Evolutionary conservation across 1,139 yeast genomes (phyloP).

Genomic region (Blastobotrys buckinghamii): DNA sequence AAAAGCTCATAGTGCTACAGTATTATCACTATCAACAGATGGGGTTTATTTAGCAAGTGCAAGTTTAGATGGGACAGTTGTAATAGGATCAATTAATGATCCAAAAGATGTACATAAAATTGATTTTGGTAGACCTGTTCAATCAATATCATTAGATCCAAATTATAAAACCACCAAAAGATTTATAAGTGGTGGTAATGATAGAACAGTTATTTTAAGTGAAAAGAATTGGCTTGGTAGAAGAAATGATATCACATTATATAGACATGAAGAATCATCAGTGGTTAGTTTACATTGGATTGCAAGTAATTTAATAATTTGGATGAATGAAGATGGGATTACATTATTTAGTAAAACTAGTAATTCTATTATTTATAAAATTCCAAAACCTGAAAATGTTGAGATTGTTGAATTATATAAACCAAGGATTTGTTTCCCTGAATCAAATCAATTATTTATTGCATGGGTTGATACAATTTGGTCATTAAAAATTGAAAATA

Average conservation of each 20-base stretch:
- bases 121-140: conserved; percentile 84
- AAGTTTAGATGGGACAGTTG: conserved; percentile 90
- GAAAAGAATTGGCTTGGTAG: conserved; percentile 84
- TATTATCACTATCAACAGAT: conserved; percentile 62
- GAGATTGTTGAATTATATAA: conserved; percentile 79
- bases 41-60: conserved; percentile 76
- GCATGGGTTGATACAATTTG: conserved; percentile 85
- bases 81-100: conserved; percentile 64
- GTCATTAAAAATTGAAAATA: conserved; percentile 48
- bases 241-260: conserved; percentile 59
- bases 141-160: conserved; percentile 75
- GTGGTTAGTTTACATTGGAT: conserved; percentile 56
- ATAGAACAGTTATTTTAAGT: conserved; percentile 73
- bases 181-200: conserved; percentile 85
- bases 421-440: conserved; percentile 71
- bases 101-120: conserved; percentile 63
- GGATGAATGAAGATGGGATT: conserved; percentile 86
- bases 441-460: conserved; percentile 59
- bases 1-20: conserved; percentile 81
- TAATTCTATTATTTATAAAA: conserved; percentile 37
- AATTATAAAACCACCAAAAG: conserved; percentile 55
- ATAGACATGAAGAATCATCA: conserved; percentile 56
- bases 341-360: conserved; percentile 30
- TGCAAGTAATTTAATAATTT: conserved; percentile 30
- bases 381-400: conserved; percentile 53